These are phyloP conservation scores for Aspergillaceae sp. DNA, from an alignment of 2,329 filamentous ascomycete species.

Conservation along the genomic window DNA sequence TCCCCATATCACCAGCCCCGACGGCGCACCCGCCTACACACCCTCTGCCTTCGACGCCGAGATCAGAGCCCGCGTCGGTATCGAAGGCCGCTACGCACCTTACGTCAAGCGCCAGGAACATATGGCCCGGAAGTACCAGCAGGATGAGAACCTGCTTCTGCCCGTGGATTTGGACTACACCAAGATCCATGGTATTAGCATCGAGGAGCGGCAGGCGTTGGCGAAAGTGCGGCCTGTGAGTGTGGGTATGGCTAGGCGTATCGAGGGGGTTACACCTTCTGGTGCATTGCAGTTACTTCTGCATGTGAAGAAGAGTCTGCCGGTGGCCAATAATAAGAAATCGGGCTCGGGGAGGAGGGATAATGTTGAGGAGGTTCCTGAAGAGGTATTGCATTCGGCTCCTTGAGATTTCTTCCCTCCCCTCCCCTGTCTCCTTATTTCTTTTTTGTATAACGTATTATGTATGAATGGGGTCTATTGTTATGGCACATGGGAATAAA, in stretches of 20 bases:
- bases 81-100: conserved; percentile 79
- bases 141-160: conserved; percentile 67
- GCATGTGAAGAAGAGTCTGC: conserved; percentile 26
- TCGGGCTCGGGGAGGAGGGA: neutral
- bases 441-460: neutral
- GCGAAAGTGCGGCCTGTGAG: conserved; percentile 67
- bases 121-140: conserved; percentile 57
- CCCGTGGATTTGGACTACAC: conserved; percentile 71
- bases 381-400: conserved; percentile 7
- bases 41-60: conserved; percentile 42
- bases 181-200: conserved; percentile 62
- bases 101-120: conserved; percentile 68
- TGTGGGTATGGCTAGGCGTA: conserved; percentile 75
- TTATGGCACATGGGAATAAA: neutral
- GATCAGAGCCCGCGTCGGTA: conserved; percentile 61
- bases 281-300: conserved; percentile 38
- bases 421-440: neutral
- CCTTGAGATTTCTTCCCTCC: conserved; percentile 1
- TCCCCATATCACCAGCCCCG: conserved; percentile 38
- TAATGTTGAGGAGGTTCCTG: conserved; percentile 9
- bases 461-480: neutral
- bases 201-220: conserved; percentile 67
- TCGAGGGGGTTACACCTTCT: conserved; percentile 61
- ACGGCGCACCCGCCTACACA: conserved; percentile 33
- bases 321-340: neutral